A percentile compares a stretch with the other conserved stretches of the same genome.
These are phyloP conservation scores for Peterozyma toletana DNA, from an alignment of 805 yeast genomes.

Conservation along the genomic window DNA sequence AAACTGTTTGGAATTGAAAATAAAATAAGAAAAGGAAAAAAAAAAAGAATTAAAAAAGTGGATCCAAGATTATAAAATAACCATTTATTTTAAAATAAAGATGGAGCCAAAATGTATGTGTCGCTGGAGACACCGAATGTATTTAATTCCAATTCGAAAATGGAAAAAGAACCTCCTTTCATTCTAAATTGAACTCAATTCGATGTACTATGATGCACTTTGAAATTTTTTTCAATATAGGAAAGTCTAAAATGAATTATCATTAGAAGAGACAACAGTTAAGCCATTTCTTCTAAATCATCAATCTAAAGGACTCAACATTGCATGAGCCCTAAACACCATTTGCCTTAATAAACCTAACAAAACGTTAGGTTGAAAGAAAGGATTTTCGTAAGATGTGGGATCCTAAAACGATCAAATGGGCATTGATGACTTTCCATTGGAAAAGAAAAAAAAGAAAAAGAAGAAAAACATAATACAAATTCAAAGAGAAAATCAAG, in stretches of 20 bases:
- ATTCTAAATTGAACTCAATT: neutral
- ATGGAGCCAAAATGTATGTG: conserved; percentile 5
- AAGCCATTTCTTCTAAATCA: neutral
- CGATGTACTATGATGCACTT: conserved; percentile 12
- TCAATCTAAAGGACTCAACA: neutral
- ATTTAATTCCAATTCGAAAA: neutral
- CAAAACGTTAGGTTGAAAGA: conserved; percentile 8
- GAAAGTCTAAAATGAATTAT: neutral
- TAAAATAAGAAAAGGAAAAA: neutral
- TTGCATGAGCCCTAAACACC: neutral
- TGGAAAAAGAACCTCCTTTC: too few relatives aligned
- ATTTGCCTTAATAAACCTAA: conserved; percentile 7
- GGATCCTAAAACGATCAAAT: conserved; percentile 1
- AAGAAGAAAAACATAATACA: neutral
- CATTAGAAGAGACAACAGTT: neutral
- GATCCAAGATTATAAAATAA: neutral
- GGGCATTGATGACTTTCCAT: conserved; percentile 4
- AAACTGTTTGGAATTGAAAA: conserved; percentile 34
- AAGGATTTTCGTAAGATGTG: conserved; percentile 7
- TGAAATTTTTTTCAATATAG: neutral
- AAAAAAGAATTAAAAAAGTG: neutral
- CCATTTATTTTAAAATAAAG: too few relatives aligned
- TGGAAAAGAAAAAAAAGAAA: neutral
- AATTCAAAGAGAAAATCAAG: neutral
- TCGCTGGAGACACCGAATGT: conserved; percentile 10